A percentile compares a stretch with the other conserved stretches of the same genome.
Evolutionary conservation across 2,329 filamentous ascomycete species (phyloP).

Genomic region (Trichoderma sp.): DNA sequence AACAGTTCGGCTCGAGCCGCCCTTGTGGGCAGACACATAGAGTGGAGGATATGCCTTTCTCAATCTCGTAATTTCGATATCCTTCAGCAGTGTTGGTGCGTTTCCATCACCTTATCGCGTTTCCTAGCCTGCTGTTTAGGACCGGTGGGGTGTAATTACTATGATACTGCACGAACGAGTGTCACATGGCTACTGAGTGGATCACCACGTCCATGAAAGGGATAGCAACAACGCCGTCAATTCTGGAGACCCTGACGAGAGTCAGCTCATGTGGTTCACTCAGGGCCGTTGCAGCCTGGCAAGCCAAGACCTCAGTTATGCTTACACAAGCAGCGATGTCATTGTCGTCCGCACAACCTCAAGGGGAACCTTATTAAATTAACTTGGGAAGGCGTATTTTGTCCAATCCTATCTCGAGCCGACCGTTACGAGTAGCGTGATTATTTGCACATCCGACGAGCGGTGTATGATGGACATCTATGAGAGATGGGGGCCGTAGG

Average conservation of each 20-base stretch:
- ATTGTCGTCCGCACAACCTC: not conserved
- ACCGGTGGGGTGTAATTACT: not conserved
- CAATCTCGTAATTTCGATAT: not conserved
- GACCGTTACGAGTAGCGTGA: not conserved
- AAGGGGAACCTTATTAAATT: not conserved
- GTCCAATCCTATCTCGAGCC: not conserved
- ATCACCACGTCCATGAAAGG: not conserved
- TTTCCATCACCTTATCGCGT: not conserved
- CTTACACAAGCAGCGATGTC: not conserved
- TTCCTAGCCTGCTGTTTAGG: not conserved
- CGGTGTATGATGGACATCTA: not conserved
- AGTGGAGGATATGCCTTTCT: no score
- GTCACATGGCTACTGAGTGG: not conserved
- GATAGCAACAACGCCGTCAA: not conserved
- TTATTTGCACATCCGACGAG: not conserved
- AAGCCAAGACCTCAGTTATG: not conserved
- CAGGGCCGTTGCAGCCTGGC: not conserved
- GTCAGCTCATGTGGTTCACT: not conserved
- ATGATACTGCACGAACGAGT: not conserved
- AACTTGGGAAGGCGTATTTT: not conserved
- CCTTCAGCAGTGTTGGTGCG: not conserved
- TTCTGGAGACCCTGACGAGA: not conserved
- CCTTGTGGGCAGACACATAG: no score
- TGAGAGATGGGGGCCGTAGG: not conserved
- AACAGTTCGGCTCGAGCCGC: no score